phyloP scores from a whole-genome alignment of 257 asterid genomes.

The Solanum pimpinellifolium region DNA sequence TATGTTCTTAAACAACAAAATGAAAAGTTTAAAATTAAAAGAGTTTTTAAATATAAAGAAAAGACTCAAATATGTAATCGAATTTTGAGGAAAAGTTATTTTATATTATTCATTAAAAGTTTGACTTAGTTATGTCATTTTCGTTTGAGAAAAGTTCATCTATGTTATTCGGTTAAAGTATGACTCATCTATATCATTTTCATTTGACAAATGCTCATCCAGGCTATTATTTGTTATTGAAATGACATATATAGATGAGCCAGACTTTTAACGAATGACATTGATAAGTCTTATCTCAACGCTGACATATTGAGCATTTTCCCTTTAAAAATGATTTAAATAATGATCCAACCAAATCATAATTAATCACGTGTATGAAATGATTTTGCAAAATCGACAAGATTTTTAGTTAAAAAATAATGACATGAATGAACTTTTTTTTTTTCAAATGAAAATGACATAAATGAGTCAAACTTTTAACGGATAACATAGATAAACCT shows the following conservation, averaged over 20 bases:
- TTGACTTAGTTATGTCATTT: too few species aligned
- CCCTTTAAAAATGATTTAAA: not conserved
- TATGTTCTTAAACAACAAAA: not conserved
- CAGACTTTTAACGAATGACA: too few species aligned
- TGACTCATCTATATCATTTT: not conserved
- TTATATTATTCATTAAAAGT: too few species aligned
- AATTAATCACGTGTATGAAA: not conserved
- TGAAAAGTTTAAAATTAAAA: not conserved
- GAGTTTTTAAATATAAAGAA: not conserved
- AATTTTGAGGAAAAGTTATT: too few species aligned
- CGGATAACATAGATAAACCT: accelerated
- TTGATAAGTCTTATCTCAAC: not conserved
- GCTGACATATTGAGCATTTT: too few species aligned
- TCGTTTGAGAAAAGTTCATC: not conserved
- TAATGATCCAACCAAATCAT: too few species aligned
- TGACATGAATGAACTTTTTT: not conserved
- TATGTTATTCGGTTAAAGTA: not conserved
- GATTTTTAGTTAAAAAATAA: not conserved
- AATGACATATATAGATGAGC: too few species aligned
- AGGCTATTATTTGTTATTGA: not conserved
- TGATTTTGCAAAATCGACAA: too few species aligned
- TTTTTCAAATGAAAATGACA: too few species aligned
- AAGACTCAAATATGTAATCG: too few species aligned
- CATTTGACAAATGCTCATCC: too few species aligned
- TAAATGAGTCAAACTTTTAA: too few species aligned